A percentile compares a stretch with the other conserved stretches of the same genome.
Evolutionary conservation across 768 basidiomycete genomes (phyloP).

Genomic region (Daedaleopsis sinensis): DNA sequence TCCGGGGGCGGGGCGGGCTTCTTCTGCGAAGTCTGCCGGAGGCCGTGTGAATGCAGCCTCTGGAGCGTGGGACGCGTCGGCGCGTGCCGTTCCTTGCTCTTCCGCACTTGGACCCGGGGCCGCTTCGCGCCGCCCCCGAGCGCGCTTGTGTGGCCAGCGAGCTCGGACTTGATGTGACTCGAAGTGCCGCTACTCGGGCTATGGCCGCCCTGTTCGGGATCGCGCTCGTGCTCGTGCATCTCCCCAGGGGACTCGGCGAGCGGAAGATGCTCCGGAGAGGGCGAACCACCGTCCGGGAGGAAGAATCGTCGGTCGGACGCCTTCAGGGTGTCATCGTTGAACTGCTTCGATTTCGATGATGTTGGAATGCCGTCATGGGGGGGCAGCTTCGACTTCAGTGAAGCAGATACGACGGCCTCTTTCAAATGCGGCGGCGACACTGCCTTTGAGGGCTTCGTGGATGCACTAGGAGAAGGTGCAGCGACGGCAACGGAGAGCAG

Average conservation of each 20-base stretch:
- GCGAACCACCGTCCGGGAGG: conserved; percentile 43
- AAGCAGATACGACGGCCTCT: not conserved
- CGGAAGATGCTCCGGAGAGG: conserved; percentile 38
- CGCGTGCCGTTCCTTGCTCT: conserved; percentile 37
- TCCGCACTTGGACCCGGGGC: conserved; percentile 30
- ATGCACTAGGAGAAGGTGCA: conserved; percentile 15
- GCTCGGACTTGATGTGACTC: conserved; percentile 32
- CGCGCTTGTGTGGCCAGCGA: conserved; percentile 21
- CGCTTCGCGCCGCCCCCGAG: conserved; percentile 21
- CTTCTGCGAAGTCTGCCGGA: conserved; percentile 25
- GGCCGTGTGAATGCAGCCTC: conserved; percentile 29
- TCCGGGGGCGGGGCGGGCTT: conserved; percentile 21
- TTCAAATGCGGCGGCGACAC: conserved; percentile 5
- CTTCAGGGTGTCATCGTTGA: conserved; percentile 36
- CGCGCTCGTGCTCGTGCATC: conserved; percentile 6
- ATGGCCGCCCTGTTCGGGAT: not conserved
- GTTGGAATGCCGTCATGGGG: conserved; percentile 5
- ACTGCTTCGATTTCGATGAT: conserved; percentile 7
- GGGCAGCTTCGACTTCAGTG: conserved; percentile 6
- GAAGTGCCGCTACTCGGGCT: conserved; percentile 41
- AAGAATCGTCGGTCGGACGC: conserved; percentile 47
- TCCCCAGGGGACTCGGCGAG: conserved; percentile 2
- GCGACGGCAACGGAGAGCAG: conserved; percentile 20
- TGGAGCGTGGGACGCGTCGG: conserved; percentile 31
- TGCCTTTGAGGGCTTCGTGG: conserved; percentile 7